Evolutionary conservation across 1,284 basidiomycete genomes (phyloP).

Genomic region (Ganoderma sp.): DNA sequence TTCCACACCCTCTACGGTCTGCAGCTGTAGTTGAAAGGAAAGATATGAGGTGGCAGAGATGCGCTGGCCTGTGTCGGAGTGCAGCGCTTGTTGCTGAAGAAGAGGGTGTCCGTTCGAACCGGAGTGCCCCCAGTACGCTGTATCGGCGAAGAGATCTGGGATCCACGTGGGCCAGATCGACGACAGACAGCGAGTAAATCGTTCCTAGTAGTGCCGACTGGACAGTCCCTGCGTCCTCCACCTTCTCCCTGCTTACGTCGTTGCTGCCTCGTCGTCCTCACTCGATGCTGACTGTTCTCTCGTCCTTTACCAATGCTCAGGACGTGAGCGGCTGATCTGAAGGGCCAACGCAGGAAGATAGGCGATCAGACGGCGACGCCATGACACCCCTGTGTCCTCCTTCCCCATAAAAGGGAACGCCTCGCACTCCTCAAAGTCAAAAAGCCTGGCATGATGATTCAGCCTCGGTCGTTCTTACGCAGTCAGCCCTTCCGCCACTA

Average conservation of each 20-base stretch:
- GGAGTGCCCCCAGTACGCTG: too few species aligned
- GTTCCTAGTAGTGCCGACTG: not conserved
- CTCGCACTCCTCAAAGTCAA: not conserved
- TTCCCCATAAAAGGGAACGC: slow-evolving; percentile 1
- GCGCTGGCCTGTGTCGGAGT: too few species aligned
- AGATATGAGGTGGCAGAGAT: too few species aligned
- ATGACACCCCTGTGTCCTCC: not conserved
- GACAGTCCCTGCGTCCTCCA: not conserved
- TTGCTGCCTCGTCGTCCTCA: not conserved
- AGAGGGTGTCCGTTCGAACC: too few species aligned
- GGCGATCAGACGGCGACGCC: not conserved
- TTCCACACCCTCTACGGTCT: too few species aligned
- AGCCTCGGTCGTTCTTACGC: slow-evolving; percentile 5
- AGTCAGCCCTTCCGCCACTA: not conserved
- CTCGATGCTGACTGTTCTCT: not conserved
- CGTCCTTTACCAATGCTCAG: not conserved
- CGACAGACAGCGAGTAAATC: too few species aligned
- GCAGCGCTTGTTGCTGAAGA: too few species aligned
- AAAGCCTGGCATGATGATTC: slow-evolving; percentile 9
- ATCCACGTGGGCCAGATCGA: too few species aligned
- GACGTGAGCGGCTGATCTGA: not conserved
- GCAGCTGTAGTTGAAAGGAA: too few species aligned
- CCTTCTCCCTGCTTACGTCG: not conserved
- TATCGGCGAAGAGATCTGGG: too few species aligned
- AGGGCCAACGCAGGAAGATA: not conserved